phyloP scores from a whole-genome alignment of 805 yeast genomes.

The Myxozyma neglecta region DNA sequence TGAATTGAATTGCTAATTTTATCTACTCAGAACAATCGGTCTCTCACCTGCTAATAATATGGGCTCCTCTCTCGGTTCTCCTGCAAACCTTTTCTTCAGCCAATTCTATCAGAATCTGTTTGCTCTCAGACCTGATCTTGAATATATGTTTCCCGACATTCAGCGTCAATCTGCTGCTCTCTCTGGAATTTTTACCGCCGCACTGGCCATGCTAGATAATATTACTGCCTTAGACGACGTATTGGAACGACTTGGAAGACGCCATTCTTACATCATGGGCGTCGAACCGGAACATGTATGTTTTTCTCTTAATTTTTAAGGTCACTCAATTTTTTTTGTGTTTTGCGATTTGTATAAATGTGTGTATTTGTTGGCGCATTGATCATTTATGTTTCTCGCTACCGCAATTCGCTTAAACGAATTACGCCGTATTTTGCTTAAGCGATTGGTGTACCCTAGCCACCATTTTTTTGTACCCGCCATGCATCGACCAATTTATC shows the following conservation, averaged over 20 bases:
- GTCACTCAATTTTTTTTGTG: background rate
- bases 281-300: conserved; percentile 47
- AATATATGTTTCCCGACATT: conserved; percentile 55
- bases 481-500: too few relatives aligned
- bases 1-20: background rate
- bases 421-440: too few relatives aligned
- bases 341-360: background rate
- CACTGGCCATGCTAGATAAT: conserved; percentile 56
- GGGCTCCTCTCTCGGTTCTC: conserved; percentile 16
- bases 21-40: conserved; percentile 18
- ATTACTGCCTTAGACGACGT: conserved; percentile 52
- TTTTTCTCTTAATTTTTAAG: conserved; percentile 8
- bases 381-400: background rate
- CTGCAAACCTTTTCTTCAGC: conserved; percentile 49
- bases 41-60: conserved; percentile 18
- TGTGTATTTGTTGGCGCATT: background rate
- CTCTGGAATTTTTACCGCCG: conserved; percentile 60
- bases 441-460: too few relatives aligned
- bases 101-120: conserved; percentile 59
- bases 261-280: conserved; percentile 58
- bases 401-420: background rate
- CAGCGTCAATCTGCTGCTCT: conserved; percentile 63
- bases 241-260: conserved; percentile 53
- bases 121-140: conserved; percentile 50
- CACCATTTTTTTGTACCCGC: too few relatives aligned